These are phyloP conservation scores for Phoma herbarum DNA, from an alignment of 2,329 filamentous ascomycete species.

Conservation along the genomic window DNA sequence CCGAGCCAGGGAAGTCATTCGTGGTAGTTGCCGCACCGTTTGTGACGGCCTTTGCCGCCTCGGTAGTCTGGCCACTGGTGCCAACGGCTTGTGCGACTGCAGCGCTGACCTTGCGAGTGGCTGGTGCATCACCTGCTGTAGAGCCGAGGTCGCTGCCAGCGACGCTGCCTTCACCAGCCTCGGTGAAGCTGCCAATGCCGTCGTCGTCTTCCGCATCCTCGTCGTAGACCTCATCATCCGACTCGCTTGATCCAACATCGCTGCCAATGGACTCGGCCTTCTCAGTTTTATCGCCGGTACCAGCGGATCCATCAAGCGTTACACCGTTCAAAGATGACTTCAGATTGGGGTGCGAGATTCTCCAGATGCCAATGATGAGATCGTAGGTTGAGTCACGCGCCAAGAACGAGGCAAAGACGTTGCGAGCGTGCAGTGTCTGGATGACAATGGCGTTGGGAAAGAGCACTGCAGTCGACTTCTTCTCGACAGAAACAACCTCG, in stretches of 20 bases:
- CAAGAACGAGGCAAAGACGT: slow-evolving; percentile 94
- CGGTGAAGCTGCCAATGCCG: slow-evolving; percentile 69
- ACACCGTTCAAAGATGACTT: slow-evolving; percentile 93
- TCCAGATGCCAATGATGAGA: slow-evolving; percentile 97
- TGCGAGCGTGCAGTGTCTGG: slow-evolving; percentile 91
- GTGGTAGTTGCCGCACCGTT: slow-evolving; percentile 53
- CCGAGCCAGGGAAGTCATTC: slow-evolving; percentile 83
- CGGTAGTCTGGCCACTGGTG: slow-evolving; percentile 39
- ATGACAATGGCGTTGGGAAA: slow-evolving; percentile 99
- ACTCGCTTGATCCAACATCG: slow-evolving; percentile 64
- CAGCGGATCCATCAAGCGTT: slow-evolving; percentile 71
- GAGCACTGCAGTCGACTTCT: slow-evolving; percentile 91
- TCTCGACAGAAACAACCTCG: slow-evolving; percentile 95
- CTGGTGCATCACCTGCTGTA: slow-evolving; percentile 62
- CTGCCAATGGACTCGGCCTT: slow-evolving; percentile 72
- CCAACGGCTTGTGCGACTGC: slow-evolving; percentile 52
- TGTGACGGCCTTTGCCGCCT: slow-evolving; percentile 54
- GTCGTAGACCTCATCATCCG: slow-evolving; percentile 80
- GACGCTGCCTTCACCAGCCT: slow-evolving; percentile 63
- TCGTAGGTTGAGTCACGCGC: slow-evolving; percentile 97
- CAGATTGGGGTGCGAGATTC: slow-evolving; percentile 90
- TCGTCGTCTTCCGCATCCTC: slow-evolving; percentile 82
- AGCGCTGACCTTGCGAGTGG: slow-evolving; percentile 74
- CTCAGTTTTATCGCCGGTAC: slow-evolving; percentile 88
- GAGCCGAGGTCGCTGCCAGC: slow-evolving; percentile 61